Conservation (phyloP, 106 monocot species). For the Dendrobium huoshanense region DNA sequence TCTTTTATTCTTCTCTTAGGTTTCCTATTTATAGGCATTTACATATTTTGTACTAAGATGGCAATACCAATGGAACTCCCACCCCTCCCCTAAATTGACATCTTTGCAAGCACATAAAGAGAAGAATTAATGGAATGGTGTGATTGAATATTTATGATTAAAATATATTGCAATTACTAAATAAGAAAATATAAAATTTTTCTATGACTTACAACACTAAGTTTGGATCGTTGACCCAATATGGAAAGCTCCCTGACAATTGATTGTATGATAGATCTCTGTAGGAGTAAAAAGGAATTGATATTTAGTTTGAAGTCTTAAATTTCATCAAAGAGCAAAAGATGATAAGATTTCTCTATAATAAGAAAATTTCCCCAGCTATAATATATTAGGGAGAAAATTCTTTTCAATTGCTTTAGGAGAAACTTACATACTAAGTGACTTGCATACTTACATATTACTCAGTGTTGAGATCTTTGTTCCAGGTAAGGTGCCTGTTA, state of each 20-base stretch:
- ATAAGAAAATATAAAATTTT: background rate
- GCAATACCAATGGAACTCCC: background rate
- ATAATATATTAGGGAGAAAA: background rate
- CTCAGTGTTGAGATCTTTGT: slow-evolving; percentile 42
- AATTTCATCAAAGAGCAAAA: background rate
- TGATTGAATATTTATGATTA: background rate
- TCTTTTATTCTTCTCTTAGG: background rate
- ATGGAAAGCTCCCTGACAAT: slow-evolving; percentile 74
- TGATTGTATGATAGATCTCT: slow-evolving; percentile 94
- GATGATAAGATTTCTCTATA: background rate
- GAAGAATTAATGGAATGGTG: background rate
- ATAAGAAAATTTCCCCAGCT: too few relatives aligned
- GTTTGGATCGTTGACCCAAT: slow-evolving; percentile 50
- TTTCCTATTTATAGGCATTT: background rate
- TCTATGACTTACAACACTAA: slow-evolving; percentile 55
- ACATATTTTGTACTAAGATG: background rate
- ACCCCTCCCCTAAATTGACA: too few relatives aligned
- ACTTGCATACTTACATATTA: slow-evolving; percentile 39
- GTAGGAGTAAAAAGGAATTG: slow-evolving; percentile 13
- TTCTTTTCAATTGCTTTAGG: too few relatives aligned
- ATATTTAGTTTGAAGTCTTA: slow-evolving; percentile 1
- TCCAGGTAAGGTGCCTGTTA: slow-evolving; percentile 60
- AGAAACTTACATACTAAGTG: background rate
- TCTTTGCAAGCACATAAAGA: too few relatives aligned
- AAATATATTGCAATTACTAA: background rate